Percentiles rank a stretch among this genome's conserved stretches.
Conservation (phyloP, 148 eudicot species). For the Talinum fruticosum region DNA sequence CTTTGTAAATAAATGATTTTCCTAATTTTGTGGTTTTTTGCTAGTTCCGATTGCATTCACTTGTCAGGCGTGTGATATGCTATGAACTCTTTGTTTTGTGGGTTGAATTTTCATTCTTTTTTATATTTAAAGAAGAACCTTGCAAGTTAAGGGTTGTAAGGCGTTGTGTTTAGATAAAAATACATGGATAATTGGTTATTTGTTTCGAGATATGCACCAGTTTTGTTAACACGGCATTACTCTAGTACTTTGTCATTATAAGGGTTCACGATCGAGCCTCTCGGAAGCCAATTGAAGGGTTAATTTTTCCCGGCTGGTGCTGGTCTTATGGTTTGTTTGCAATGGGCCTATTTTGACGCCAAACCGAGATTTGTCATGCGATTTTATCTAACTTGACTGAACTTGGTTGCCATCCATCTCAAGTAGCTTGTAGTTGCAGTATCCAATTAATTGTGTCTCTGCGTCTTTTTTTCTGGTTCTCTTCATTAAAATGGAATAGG, state of each 20-base stretch:
- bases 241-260: too few species aligned
- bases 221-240: neutral
- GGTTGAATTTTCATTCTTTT: neutral
- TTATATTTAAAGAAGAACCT: neutral
- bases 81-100: neutral
- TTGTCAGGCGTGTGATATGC: neutral
- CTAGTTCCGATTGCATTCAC: neutral
- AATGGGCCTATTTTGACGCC: too few species aligned
- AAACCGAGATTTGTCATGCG: too few species aligned
- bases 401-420: neutral
- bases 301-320: too few species aligned
- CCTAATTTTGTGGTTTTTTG: neutral
- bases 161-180: neutral
- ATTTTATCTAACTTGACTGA: neutral
- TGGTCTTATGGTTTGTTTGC: too few species aligned
- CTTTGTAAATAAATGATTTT: too few species aligned
- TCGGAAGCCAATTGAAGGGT: too few species aligned
- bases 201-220: neutral
- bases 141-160: neutral
- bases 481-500: too few species aligned
- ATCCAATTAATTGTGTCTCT: neutral
- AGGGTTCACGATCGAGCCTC: neutral
- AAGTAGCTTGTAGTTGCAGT: neutral
- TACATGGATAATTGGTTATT: neutral
- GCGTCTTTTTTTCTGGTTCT: neutral